These are phyloP conservation scores for Silene uniflora DNA, from an alignment of 148 eudicot species.

Conservation along the genomic window DNA sequence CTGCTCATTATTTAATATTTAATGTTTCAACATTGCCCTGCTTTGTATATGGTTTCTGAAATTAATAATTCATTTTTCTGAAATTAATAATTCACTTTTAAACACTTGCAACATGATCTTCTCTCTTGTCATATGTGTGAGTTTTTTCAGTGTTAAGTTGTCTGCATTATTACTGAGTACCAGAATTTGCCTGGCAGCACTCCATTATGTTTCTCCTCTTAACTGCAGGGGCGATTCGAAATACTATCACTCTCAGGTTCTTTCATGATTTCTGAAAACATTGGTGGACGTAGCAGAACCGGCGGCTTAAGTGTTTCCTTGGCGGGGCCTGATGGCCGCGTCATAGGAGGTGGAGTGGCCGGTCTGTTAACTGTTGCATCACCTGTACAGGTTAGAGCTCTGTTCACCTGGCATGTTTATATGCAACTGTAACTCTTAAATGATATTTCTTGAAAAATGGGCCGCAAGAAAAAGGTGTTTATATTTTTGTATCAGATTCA, in stretches of 20 bases:
- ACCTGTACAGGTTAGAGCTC: constrained; percentile 71
- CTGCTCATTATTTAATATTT: no score
- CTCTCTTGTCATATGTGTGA: background rate
- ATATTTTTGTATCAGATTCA: no score
- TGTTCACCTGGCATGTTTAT: background rate
- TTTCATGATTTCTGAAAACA: constrained; percentile 62
- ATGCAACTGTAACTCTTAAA: background rate
- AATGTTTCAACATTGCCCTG: no score
- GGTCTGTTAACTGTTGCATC: constrained; percentile 78
- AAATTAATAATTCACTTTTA: no score
- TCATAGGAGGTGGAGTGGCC: constrained; percentile 83
- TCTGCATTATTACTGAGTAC: background rate
- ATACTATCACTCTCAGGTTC: constrained; percentile 84
- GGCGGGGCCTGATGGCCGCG: constrained; percentile 83
- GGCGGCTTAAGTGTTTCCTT: constrained; percentile 79
- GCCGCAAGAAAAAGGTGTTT: no score
- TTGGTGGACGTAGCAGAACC: constrained; percentile 61
- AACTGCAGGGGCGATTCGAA: constrained; percentile 78
- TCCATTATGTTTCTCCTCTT: background rate
- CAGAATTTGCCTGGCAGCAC: background rate
- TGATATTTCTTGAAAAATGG: no score
- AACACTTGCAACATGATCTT: no score
- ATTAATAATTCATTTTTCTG: no score
- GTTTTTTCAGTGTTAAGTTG: background rate
- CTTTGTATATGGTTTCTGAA: no score